phyloP scores from a whole-genome alignment of 441 rosid genomes.

The Adansonia madagascariensis region DNA sequence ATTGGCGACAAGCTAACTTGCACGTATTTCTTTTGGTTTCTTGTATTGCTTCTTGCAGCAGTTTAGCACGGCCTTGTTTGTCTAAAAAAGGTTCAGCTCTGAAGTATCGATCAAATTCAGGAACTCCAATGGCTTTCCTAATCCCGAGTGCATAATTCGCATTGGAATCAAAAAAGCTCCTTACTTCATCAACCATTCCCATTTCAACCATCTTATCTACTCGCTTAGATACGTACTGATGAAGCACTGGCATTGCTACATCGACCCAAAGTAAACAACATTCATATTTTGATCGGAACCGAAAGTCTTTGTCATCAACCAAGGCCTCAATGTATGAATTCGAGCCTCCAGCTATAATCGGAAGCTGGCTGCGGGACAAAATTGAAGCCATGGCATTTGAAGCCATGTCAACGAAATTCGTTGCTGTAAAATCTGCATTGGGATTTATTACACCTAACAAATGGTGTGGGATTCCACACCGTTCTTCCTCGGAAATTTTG shows the following conservation, averaged over 20 bases:
- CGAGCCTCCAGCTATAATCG: conserved; percentile 66
- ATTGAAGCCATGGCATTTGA: conserved; percentile 41
- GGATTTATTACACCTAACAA: conserved; percentile 49
- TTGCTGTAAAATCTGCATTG: conserved; percentile 42
- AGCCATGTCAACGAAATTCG: conserved; percentile 45
- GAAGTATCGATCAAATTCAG: conserved; percentile 54
- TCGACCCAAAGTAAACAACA: conserved; percentile 64
- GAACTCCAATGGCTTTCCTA: conserved; percentile 63
- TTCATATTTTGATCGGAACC: conserved; percentile 45
- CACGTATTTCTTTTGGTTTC: conserved; percentile 52
- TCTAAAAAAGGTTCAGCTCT: conserved; percentile 38
- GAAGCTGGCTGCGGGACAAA: conserved; percentile 40
- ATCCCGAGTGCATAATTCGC: conserved; percentile 50
- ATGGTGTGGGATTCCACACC: conserved; percentile 57
- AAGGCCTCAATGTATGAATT: conserved; percentile 63
- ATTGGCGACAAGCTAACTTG: conserved; percentile 52
- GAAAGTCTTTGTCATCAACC: conserved; percentile 37
- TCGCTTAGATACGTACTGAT: conserved; percentile 43
- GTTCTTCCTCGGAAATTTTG: conserved; percentile 56
- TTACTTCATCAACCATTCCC: conserved; percentile 60
- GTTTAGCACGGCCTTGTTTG: conserved; percentile 17
- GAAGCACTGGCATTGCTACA: conserved; percentile 45
- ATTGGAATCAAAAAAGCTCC: conserved; percentile 39
- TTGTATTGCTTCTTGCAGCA: conserved; percentile 45
- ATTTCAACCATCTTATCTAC: conserved; percentile 49